Base-by-base conservation (phyloP, 1,284 basidiomycete genomes). In the Puccinia hordei region DNA sequence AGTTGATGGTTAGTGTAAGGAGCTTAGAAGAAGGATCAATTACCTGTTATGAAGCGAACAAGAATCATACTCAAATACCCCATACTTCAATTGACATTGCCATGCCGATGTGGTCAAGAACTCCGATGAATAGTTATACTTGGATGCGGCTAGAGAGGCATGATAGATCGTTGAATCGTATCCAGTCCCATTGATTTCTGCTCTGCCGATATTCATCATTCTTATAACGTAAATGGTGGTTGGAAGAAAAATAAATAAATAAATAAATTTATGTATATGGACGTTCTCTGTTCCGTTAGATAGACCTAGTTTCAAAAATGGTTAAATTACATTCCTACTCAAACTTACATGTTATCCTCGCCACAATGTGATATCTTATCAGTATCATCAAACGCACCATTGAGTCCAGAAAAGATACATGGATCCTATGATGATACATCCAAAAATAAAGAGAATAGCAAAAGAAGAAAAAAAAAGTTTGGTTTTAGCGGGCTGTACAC, bases 161-260 rank as follows among this genome's bases (percentile, higher is more conserved):
- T 81, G 71, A 49, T 81, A 69, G 17, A 81, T 81, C 17, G 79
- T 81, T 2, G 53, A 35, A 33, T 81, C 61, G 53, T 68, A 66
- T 57, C 72, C 72, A 27, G 44, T 61, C 19, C 79, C 79, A 30
- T 59, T 27, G 17, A 65, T 81, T 59, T 81, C 79, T n/a, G 49
- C 79, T 69, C 79, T 66, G 5, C 66, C 79, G 33, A 81, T 81
- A 30, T 73, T 74, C 71, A 81, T 73, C 79, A 81, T 81, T 33
- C 79, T 81, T 30, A 33, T 19, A 30, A 24, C 49, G 49, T 53
- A 27, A 10, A 27, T 30, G n/a, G n/a, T n/a, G n/a, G n/a, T n/a
- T n/a, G n/a, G n/a, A n/a, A n/a, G n/a, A n/a, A n/a, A n/a, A n/a
- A n/a, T n/a, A n/a, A n/a, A n/a, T n/a, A n/a, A n/a, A n/a, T n/a